Base-by-base conservation (phyloP, 352 stramenopile genomes). In the Phytophthora pinifolia region DNA sequence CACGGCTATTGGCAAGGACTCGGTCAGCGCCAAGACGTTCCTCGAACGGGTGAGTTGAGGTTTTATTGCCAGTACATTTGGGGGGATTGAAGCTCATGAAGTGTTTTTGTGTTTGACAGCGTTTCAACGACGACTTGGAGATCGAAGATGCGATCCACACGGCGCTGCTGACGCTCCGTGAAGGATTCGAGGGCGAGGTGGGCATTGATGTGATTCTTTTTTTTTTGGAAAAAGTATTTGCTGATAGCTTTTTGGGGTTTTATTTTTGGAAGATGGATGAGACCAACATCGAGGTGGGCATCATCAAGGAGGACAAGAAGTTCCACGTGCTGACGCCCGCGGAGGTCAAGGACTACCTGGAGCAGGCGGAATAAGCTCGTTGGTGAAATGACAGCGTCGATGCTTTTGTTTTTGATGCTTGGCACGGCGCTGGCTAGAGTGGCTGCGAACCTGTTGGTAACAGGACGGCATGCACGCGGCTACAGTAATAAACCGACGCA, bases 141-240 rank as follows among this genome's bases (percentile, higher is more conserved):
- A 88, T 99, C 52, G 98, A 99, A 87, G 98, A 99, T 78, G 98
- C 97, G 7, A 98, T 99, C 68, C 96, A 99, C 77, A 99, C 96
- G 51, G 97, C 97, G 29, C 81, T 99, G 48, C 77, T 99, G 41
- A 99, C 97, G n/a, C 83, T 99, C 56, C 82, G 97, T 51, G 98
- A 99, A 83, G 96, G 97, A 49, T 99, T 99, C 69, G 98, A 98
- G 70, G 92, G 94, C 62, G 88, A 97, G n/a, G n/a, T n/a, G n/a
- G n/a, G n/a, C n/a, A n/a, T n/a, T n/a, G n/a, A n/a, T n/a, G n/a
- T n/a, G n/a, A n/a, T n/a, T n/a, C n/a, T n/a, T n/a, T n/a, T n/a
- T n/a, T n/a, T n/a, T n/a, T n/a, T n/a, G n/a, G n/a, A n/a, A n/a
- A n/a, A n/a, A n/a, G 32, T 42, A 29, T 34, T 13, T 53, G 42